Evolutionary conservation across 345 rosid species (phyloP).

Genomic region (Noccaea bulbosa): DNA sequence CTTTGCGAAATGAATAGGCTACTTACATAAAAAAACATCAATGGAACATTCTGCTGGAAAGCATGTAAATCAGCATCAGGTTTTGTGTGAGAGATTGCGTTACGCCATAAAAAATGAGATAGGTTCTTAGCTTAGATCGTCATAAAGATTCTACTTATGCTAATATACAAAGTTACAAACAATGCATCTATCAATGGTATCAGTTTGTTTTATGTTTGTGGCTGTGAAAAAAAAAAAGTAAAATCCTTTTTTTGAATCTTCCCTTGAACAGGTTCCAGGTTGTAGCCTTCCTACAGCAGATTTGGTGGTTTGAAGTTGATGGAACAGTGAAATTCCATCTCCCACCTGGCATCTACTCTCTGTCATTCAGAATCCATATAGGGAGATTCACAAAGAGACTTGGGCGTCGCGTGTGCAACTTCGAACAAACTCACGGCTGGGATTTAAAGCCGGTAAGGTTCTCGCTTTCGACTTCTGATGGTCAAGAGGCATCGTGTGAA

Average conservation of each 20-base stretch:
- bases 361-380: conserved; percentile 83
- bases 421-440: conserved; percentile 88
- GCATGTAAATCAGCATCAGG: conserved; percentile 2
- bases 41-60: not conserved
- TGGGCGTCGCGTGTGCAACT: conserved; percentile 70
- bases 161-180: too few species aligned
- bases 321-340: conserved; percentile 82
- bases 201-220: conserved; percentile 4
- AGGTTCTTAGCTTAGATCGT: conserved; percentile 1
- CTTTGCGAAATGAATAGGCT: not conserved
- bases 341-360: conserved; percentile 77
- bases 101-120: not conserved
- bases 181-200: not conserved
- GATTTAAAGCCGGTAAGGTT: conserved; percentile 75
- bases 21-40: not conserved
- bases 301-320: conserved; percentile 97
- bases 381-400: conserved; percentile 76
- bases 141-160: not conserved
- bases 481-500: conserved; percentile 66
- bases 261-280: conserved; percentile 61
- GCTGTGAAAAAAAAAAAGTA: not conserved
- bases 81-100: not conserved
- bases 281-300: conserved; percentile 87
- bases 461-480: conserved; percentile 68
- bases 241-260: not conserved